phyloP scores from a whole-genome alignment of 768 basidiomycete genomes.

The Termitomyces sp. region DNA sequence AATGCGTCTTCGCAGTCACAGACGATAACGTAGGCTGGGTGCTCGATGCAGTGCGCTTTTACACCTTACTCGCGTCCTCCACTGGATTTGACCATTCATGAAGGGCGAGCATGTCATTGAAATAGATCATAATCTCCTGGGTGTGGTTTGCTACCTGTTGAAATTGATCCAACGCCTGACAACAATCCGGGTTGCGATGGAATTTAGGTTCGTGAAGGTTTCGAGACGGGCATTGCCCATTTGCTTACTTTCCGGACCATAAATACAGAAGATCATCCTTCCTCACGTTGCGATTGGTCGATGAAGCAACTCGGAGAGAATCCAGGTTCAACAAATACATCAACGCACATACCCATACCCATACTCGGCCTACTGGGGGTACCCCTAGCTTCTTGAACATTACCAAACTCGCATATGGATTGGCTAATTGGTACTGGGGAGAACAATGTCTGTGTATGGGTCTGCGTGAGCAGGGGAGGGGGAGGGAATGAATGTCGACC shows the following conservation, averaged over 20 bases:
- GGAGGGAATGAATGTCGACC: too few species aligned
- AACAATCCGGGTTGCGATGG: slow-evolving; percentile 85
- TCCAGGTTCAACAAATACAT: too few species aligned
- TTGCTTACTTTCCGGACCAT: not conserved
- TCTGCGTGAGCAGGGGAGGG: too few species aligned
- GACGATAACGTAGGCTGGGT: slow-evolving; percentile 93
- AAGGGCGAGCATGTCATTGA: slow-evolving; percentile 82
- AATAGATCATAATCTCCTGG: slow-evolving; percentile 69
- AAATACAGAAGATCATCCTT: slow-evolving; percentile 47
- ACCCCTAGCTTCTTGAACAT: too few species aligned
- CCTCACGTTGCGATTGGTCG: too few species aligned
- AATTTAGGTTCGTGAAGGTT: slow-evolving; percentile 58
- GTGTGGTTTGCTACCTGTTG: slow-evolving; percentile 96
- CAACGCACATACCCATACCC: too few species aligned
- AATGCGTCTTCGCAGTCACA: slow-evolving; percentile 71
- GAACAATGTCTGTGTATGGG: too few species aligned
- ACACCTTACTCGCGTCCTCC: not conserved
- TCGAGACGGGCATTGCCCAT: not conserved
- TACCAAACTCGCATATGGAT: too few species aligned
- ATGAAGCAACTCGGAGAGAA: too few species aligned
- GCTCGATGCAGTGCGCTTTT: slow-evolving; percentile 53
- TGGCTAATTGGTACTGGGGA: too few species aligned
- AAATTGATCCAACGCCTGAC: slow-evolving; percentile 70
- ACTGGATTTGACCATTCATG: not conserved
- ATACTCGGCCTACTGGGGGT: too few species aligned